A percentile compares a stretch with the other conserved stretches of the same genome.
Conservation (phyloP, 345 rosid species). For the Excoecaria cochinchinensis region DNA sequence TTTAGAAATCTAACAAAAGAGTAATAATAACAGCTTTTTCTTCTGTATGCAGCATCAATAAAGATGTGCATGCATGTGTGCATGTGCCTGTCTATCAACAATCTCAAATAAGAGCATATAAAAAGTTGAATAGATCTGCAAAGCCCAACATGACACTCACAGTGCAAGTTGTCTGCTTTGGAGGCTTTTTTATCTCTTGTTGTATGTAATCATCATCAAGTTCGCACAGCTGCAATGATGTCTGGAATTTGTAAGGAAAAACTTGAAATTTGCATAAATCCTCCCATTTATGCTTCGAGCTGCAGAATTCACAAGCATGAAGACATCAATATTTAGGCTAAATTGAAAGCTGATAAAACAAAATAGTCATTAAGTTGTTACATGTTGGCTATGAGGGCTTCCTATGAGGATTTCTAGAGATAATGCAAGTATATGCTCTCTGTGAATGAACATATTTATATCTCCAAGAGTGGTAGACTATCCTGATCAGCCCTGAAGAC, state of each 20-base stretch:
- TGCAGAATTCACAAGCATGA: slow-evolving; percentile 23
- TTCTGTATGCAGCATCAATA: neutral
- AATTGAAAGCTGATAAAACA: slow-evolving; percentile 2
- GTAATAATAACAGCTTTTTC: neutral
- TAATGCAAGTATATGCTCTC: neutral
- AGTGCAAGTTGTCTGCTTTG: slow-evolving; percentile 56
- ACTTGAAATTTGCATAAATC: slow-evolving; percentile 75
- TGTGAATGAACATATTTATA: neutral
- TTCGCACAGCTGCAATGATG: slow-evolving; percentile 74
- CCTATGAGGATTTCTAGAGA: neutral
- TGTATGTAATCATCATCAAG: slow-evolving; percentile 87
- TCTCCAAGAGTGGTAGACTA: neutral
- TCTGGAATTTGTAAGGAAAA: slow-evolving; percentile 80
- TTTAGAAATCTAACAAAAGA: neutral
- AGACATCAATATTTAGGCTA: neutral
- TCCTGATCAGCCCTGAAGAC: neutral
- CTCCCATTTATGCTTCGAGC: slow-evolving; percentile 65
- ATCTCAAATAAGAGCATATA: neutral
- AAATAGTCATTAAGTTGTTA: neutral
- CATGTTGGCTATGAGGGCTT: neutral
- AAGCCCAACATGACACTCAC: slow-evolving; percentile 47
- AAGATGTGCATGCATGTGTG: neutral
- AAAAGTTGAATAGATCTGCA: neutral
- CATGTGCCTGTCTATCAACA: neutral
- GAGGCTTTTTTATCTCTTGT: slow-evolving; percentile 79